Percentiles rank a stretch among this genome's conserved stretches.
Conservation (phyloP, 139 green algal genomes). For the Chlamydomonas eustigma region DNA sequence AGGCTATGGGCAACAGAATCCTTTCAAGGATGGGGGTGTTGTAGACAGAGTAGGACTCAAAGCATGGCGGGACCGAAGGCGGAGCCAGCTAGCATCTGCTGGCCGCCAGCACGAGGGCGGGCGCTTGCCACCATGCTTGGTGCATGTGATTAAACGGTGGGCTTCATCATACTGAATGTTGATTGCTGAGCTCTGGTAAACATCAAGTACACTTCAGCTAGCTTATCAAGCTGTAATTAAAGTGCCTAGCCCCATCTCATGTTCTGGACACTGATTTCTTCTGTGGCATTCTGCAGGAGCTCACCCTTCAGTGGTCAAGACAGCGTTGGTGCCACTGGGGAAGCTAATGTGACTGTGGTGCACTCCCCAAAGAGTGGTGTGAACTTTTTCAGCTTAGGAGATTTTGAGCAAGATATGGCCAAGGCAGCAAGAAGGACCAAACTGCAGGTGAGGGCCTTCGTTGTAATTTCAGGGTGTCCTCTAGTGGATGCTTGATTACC, state of each 20-base stretch:
- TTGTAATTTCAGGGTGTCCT: background rate
- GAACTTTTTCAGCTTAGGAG: conserved; percentile 69
- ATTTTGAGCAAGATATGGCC: conserved; percentile 52
- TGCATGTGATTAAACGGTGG: conserved; percentile 73
- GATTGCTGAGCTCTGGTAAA: background rate
- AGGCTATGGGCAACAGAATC: conserved; percentile 21
- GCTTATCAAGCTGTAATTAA: too few species aligned
- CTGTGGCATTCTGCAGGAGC: conserved; percentile 23
- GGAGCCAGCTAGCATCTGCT: conserved; percentile 9
- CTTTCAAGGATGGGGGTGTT: conserved; percentile 81
- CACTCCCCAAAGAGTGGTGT: conserved; percentile 62
- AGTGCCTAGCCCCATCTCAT: too few species aligned
- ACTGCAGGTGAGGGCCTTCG: conserved; percentile 13
- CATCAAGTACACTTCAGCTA: too few species aligned
- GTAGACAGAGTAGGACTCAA: conserved; percentile 69
- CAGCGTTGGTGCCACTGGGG: conserved; percentile 40
- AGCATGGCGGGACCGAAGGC: conserved; percentile 57
- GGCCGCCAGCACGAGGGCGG: background rate
- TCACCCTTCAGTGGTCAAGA: conserved; percentile 77
- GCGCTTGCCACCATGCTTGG: conserved; percentile 53
- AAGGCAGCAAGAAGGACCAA: background rate
- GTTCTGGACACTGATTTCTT: too few species aligned
- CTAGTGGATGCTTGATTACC: background rate
- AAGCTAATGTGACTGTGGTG: conserved; percentile 53
- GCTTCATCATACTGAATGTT: background rate